Percentiles rank a stretch among this genome's conserved stretches.
Conservation (phyloP, 2,329 filamentous ascomycete species). For the Monosporascus cannonballus region DNA sequence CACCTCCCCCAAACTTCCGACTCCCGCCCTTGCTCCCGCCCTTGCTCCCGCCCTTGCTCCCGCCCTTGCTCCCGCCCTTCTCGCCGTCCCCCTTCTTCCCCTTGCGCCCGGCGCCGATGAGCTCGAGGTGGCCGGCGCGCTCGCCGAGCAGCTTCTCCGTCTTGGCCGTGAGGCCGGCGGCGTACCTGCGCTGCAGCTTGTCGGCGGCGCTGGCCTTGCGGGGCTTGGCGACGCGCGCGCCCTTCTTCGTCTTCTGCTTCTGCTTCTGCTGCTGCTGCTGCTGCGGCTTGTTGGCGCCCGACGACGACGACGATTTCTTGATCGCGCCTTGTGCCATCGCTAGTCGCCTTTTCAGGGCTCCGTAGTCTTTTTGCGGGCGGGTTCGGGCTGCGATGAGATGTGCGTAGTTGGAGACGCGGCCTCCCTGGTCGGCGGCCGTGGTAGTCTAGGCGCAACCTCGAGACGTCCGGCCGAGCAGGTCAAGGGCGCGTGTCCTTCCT, state of each 20-base stretch:
- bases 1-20: slow-evolving; percentile 47
- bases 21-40: slow-evolving; percentile 38
- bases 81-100: slow-evolving; percentile 24
- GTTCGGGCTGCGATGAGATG: background rate
- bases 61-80: slow-evolving; percentile 32
- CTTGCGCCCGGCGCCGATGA: slow-evolving; percentile 43
- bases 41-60: slow-evolving; percentile 19
- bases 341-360: background rate
- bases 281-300: slow-evolving; percentile 41
- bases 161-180: slow-evolving; percentile 45
- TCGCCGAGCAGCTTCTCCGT: slow-evolving; percentile 55
- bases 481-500: too few relatives aligned
- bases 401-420: too few relatives aligned
- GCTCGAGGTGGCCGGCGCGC: slow-evolving; percentile 52
- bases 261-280: slow-evolving; percentile 26
- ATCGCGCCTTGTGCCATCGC: slow-evolving; percentile 50
- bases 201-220: slow-evolving; percentile 33
- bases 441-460: too few relatives aligned
- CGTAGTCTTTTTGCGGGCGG: background rate
- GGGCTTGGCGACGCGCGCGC: slow-evolving; percentile 24
- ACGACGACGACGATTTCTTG: slow-evolving; percentile 40
- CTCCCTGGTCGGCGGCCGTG: too few relatives aligned
- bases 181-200: slow-evolving; percentile 49
- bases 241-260: slow-evolving; percentile 31
- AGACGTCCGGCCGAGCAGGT: too few relatives aligned